These are phyloP conservation scores for Fusarium siculi DNA, from an alignment of 2,329 filamentous ascomycete genomes.

Conservation along the genomic window DNA sequence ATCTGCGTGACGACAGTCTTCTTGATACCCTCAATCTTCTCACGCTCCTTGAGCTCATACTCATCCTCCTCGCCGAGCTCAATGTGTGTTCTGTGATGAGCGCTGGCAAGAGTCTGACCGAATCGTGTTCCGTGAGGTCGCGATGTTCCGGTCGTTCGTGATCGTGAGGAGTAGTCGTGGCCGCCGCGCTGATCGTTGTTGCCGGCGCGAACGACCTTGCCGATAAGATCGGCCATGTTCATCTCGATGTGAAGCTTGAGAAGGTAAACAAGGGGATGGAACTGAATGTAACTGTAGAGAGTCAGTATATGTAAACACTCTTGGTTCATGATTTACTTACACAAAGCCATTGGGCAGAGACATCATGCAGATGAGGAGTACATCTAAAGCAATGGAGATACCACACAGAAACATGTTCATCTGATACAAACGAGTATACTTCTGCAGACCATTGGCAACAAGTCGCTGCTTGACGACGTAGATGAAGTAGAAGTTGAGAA, in stretches of 20 bases:
- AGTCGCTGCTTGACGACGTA: slow-evolving; percentile 56
- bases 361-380: slow-evolving; percentile 44
- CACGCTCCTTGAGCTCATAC: slow-evolving; percentile 37
- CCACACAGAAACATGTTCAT: slow-evolving; percentile 47
- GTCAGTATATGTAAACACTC: not conserved
- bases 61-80: slow-evolving; percentile 43
- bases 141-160: slow-evolving; percentile 16
- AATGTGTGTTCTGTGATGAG: slow-evolving; percentile 41
- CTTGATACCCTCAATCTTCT: slow-evolving; percentile 42
- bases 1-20: slow-evolving; percentile 41
- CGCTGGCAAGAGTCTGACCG: slow-evolving; percentile 30
- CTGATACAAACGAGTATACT: slow-evolving; percentile 59
- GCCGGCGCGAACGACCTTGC: slow-evolving; percentile 43
- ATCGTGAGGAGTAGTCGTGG: slow-evolving; percentile 35
- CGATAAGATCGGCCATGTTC: slow-evolving; percentile 46
- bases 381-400: slow-evolving; percentile 45
- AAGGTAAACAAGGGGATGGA: slow-evolving; percentile 44
- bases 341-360: slow-evolving; percentile 44
- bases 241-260: slow-evolving; percentile 46
- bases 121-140: slow-evolving; percentile 32
- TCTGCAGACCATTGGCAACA: slow-evolving; percentile 59
- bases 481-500: slow-evolving; percentile 60
- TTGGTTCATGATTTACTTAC: slow-evolving; percentile 8
- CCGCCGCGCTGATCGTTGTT: slow-evolving; percentile 30
- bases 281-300: slow-evolving; percentile 37